phyloP scores from a whole-genome alignment of 2,329 filamentous ascomycete species.

The Fusarium equiseti region DNA sequence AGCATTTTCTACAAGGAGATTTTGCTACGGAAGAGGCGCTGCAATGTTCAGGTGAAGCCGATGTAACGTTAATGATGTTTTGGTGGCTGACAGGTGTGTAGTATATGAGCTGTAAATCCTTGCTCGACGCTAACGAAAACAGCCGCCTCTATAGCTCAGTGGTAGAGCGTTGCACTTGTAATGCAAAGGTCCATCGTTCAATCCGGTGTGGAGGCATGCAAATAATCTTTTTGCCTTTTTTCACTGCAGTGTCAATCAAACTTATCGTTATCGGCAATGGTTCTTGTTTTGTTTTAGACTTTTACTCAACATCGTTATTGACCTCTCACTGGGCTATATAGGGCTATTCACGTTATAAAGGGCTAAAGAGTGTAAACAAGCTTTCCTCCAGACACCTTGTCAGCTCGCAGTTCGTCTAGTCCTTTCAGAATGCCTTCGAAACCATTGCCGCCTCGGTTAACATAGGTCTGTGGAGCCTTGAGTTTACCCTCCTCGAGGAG shows the following conservation, averaged over 20 bases:
- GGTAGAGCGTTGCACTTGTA: constrained; percentile 38
- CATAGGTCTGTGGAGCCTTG: background rate
- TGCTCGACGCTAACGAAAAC: no score
- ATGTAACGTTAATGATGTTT: background rate
- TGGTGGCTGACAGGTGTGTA: fast-evolving
- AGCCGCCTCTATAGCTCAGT: constrained; percentile 35
- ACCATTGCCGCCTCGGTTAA: background rate
- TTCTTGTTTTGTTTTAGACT: background rate
- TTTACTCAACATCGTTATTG: background rate
- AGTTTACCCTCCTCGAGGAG: constrained; percentile 6
- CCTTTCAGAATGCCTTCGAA: constrained; percentile 17
- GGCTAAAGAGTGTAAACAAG: constrained; percentile 13
- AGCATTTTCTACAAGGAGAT: background rate
- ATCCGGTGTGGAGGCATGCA: constrained; percentile 32
- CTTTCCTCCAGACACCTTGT: constrained; percentile 12
- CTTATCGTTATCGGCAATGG: background rate
- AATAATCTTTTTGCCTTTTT: background rate
- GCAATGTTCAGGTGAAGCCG: background rate
- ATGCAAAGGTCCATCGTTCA: constrained; percentile 38
- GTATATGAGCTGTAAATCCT: fast-evolving
- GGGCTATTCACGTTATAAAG: no score
- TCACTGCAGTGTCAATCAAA: no score
- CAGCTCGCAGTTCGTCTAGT: constrained; percentile 7
- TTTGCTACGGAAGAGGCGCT: background rate
- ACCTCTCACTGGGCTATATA: background rate